Evolutionary conservation across 208 protist species (phyloP).

Genomic region (Acanthamoeba castellanii): DNA sequence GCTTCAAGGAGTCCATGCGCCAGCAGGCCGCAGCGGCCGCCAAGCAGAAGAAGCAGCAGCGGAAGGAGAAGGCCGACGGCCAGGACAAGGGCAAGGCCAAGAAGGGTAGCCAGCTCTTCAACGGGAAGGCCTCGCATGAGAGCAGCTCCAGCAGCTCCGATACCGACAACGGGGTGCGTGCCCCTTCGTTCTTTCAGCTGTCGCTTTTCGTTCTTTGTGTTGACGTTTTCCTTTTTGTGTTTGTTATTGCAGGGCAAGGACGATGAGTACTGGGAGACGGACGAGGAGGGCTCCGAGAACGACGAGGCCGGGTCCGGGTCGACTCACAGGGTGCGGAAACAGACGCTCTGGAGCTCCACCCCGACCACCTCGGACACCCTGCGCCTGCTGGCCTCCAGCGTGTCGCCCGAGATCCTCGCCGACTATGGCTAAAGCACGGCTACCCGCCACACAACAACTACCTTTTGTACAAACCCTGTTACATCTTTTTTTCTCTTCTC

Average conservation of each 20-base stretch:
- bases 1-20: slow-evolving; percentile 68
- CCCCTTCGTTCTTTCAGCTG: background rate
- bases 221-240: background rate
- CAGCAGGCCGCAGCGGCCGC: background rate
- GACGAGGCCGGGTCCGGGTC: background rate
- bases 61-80: background rate
- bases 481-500: background rate
- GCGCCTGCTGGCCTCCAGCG: background rate
- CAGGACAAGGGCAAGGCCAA: slow-evolving; percentile 27
- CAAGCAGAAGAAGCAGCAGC: background rate
- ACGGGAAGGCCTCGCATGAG: background rate
- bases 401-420: background rate
- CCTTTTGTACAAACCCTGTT: background rate
- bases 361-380: background rate
- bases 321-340: background rate
- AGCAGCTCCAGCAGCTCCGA: slow-evolving; percentile 31
- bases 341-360: slow-evolving; percentile 1
- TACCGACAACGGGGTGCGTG: background rate
- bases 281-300: slow-evolving; percentile 5
- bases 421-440: slow-evolving; percentile 20
- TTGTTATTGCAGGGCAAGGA: background rate
- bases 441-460: background rate
- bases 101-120: background rate
- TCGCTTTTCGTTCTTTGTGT: background rate
- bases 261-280: slow-evolving; percentile 28